Evolutionary conservation across 2,329 filamentous ascomycete genomes (phyloP).

Genomic region (Microcera coccophila): DNA sequence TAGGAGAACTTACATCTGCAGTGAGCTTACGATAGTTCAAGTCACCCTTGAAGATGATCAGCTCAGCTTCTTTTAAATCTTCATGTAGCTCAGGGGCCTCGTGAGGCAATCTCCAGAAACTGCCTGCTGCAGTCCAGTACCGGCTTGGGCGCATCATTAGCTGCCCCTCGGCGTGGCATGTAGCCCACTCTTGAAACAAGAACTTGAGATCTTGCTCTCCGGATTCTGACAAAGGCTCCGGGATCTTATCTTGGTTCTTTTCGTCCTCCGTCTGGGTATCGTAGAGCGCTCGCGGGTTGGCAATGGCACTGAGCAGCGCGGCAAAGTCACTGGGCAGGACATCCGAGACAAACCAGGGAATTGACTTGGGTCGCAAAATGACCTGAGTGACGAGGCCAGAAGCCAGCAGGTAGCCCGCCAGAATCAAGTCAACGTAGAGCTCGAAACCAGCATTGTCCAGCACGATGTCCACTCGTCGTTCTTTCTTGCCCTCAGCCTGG

Average conservation of each 20-base stretch:
- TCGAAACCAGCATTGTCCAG: slow-evolving; percentile 98
- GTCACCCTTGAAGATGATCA: slow-evolving; percentile 96
- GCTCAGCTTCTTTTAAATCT: slow-evolving; percentile 76
- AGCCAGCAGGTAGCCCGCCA: slow-evolving; percentile 85
- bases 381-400: slow-evolving; percentile 80
- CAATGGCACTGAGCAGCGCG: slow-evolving; percentile 76
- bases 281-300: slow-evolving; percentile 75
- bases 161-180: slow-evolving; percentile 77
- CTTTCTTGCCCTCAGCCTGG: slow-evolving; percentile 57
- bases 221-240: slow-evolving; percentile 59
- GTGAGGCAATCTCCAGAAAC: slow-evolving; percentile 80
- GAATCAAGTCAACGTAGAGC: slow-evolving; percentile 88
- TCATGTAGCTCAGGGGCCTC: slow-evolving; percentile 64
- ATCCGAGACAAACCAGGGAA: slow-evolving; percentile 98
- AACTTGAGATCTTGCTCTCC: slow-evolving; percentile 67
- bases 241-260: slow-evolving; percentile 51
- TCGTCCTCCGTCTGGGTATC: slow-evolving; percentile 68
- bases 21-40: slow-evolving; percentile 93
- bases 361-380: slow-evolving; percentile 86
- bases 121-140: slow-evolving; percentile 87
- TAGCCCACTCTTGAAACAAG: slow-evolving; percentile 77
- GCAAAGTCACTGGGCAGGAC: slow-evolving; percentile 83
- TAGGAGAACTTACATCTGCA: slow-evolving; percentile 63
- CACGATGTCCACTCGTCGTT: slow-evolving; percentile 85
- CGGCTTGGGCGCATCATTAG: slow-evolving; percentile 76